Evolutionary conservation across 352 stramenopile genomes (phyloP).

Genomic region (Phytophthora citrophthora): DNA sequence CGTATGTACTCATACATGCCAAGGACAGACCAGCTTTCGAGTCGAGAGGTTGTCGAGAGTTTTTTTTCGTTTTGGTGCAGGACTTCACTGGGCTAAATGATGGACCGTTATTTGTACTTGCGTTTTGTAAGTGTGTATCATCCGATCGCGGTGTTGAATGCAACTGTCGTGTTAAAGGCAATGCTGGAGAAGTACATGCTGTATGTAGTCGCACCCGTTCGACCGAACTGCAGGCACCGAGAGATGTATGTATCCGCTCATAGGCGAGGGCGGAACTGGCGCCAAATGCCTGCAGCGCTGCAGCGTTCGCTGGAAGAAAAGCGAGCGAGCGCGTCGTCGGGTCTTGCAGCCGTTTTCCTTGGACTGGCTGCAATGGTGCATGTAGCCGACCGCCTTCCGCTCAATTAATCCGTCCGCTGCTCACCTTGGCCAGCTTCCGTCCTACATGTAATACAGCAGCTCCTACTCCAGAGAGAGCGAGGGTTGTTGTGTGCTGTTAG

Average conservation of each 20-base stretch:
- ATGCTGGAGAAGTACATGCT: neutral
- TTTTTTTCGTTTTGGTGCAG: too few species aligned
- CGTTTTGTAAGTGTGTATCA: neutral
- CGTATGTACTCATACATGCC: too few species aligned
- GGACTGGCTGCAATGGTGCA: neutral
- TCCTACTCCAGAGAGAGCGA: slow-evolving; percentile 24
- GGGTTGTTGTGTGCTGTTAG: slow-evolving; percentile 14
- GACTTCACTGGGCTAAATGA: neutral
- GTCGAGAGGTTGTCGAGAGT: too few species aligned
- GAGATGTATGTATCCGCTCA: slow-evolving; percentile 4
- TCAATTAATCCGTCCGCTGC: slow-evolving; percentile 9
- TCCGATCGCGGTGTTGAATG: too few species aligned
- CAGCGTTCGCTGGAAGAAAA: slow-evolving; percentile 10
- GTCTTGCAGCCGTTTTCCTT: neutral
- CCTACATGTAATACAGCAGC: neutral
- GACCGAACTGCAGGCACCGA: slow-evolving; percentile 12
- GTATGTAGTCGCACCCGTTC: slow-evolving; percentile 9
- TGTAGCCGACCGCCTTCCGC: neutral
- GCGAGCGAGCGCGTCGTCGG: neutral
- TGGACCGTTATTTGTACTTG: slow-evolving; percentile 6
- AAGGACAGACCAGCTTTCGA: too few species aligned
- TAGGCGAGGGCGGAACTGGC: slow-evolving; percentile 11
- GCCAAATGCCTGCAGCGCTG: neutral
- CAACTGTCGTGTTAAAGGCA: too few species aligned
- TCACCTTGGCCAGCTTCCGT: slow-evolving; percentile 12